phyloP scores from a whole-genome alignment of 2,329 filamentous ascomycete genomes.

The Grosmannia huntii region DNA sequence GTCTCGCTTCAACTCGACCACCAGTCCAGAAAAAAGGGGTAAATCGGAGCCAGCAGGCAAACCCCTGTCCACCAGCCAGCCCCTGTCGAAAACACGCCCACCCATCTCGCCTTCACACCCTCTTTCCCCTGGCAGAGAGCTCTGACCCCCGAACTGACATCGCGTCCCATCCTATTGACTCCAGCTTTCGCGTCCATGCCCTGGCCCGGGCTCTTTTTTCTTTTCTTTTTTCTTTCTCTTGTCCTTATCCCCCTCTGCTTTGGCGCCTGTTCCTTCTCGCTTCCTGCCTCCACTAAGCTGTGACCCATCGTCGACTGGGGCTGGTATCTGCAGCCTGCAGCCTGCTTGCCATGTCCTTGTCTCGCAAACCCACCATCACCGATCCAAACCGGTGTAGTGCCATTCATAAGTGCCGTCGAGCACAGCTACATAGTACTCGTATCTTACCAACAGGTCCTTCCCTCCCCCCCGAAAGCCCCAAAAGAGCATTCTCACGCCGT shows the following conservation, averaged over 20 bases:
- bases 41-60: not conserved
- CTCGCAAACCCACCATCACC: not conserved
- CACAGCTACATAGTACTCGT: not conserved
- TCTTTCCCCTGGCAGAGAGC: constrained; percentile 3
- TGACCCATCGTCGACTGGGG: not conserved
- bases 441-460: not conserved
- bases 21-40: not conserved
- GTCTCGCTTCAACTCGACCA: not conserved
- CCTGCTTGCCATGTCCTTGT: not conserved
- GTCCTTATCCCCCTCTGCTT: constrained; percentile 7
- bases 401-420: not conserved
- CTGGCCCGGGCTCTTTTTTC: not conserved
- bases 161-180: constrained; percentile 8
- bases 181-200: constrained; percentile 4
- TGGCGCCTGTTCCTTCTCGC: constrained; percentile 10
- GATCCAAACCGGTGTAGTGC: not conserved
- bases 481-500: not conserved
- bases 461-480: not conserved
- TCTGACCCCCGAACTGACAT: not conserved
- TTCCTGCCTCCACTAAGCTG: constrained; percentile 2
- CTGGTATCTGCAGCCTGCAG: not conserved
- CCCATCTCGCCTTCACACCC: not conserved
- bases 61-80: not conserved
- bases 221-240: not conserved
- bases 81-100: too few species aligned